A percentile compares a stretch with the other conserved stretches of the same genome.
Evolutionary conservation across 169 alveolate species (phyloP).

Genomic region (Cystoisospora suis): DNA sequence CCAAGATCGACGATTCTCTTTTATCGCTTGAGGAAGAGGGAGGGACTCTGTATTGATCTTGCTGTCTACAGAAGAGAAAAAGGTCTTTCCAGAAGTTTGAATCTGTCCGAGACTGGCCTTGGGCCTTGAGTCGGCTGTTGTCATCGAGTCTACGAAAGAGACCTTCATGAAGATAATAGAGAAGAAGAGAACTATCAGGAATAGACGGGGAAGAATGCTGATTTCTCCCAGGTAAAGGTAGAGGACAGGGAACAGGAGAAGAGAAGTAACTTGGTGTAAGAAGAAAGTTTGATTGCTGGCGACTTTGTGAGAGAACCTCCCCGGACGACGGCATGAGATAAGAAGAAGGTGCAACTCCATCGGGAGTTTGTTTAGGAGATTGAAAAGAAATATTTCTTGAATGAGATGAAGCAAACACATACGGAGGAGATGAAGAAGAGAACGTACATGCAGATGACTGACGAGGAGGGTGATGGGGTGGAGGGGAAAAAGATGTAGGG

Average conservation of each 20-base stretch:
- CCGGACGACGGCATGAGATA: neutral
- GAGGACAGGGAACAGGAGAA: neutral
- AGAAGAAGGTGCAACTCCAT: neutral
- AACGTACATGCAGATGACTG: neutral
- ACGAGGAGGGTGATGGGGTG: neutral
- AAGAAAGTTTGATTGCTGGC: too few species aligned
- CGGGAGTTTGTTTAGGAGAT: neutral
- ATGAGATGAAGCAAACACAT: neutral
- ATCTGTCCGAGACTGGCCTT: slow-evolving; percentile 44
- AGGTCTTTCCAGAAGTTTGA: slow-evolving; percentile 48
- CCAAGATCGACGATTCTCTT: neutral
- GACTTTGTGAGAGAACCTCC: neutral
- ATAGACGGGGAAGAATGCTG: neutral
- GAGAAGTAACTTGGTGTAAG: too few species aligned
- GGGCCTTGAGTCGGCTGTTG: slow-evolving; percentile 43
- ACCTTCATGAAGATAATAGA: slow-evolving; percentile 26
- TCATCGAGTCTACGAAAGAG: slow-evolving; percentile 45
- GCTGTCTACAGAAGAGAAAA: slow-evolving; percentile 16
- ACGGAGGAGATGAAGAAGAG: neutral
- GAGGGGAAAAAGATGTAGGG: neutral
- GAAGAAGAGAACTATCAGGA: slow-evolving; percentile 36
- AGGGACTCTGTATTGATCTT: neutral
- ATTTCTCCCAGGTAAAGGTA: neutral
- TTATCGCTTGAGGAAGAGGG: neutral
- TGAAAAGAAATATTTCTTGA: neutral